Evolutionary conservation across 495 filamentous ascomycete genomes (phyloP).

Genomic region (Daldinia decipiens): DNA sequence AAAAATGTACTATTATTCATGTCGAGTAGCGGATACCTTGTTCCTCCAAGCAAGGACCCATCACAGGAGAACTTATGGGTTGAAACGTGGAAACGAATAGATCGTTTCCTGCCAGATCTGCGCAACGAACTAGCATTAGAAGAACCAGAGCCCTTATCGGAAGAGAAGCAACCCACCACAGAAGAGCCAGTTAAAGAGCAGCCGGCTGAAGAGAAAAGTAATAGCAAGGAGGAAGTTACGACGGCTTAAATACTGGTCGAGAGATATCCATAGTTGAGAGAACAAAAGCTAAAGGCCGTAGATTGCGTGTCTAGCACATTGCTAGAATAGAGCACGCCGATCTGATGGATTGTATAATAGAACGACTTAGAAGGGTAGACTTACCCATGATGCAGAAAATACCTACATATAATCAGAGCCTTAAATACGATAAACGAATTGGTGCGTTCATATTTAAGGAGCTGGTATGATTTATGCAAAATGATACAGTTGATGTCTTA

Average conservation of each 20-base stretch:
- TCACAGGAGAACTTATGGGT: conserved; percentile 72
- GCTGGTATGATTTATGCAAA: not conserved
- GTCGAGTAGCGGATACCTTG: conserved; percentile 87
- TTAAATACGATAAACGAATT: not conserved
- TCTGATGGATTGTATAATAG: conserved; percentile 44
- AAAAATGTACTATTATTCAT: conserved; percentile 98
- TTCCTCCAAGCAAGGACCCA: conserved; percentile 71
- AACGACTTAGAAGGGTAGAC: conserved; percentile 23
- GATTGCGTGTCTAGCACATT: not conserved
- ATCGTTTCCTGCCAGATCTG: conserved; percentile 87
- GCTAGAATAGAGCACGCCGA: conserved; percentile 11
- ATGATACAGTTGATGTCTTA: not conserved
- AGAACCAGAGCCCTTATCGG: conserved; percentile 44
- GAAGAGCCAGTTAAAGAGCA: conserved; percentile 23
- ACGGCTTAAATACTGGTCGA: conserved; percentile 1
- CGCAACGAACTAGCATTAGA: conserved; percentile 62
- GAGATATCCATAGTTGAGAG: conserved; percentile 11
- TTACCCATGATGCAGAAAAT: conserved; percentile 10
- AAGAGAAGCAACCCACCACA: conserved; percentile 16
- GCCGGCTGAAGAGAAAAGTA: conserved; percentile 14
- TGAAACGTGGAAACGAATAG: conserved; percentile 88
- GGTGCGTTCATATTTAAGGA: not conserved
- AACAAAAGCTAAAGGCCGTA: conserved; percentile 14
- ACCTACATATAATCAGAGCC: conserved; percentile 21
- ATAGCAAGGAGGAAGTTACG: conserved; percentile 18